These are phyloP conservation scores for Dactylonectria estremocensis DNA, from an alignment of 2,329 filamentous ascomycete genomes.

Conservation along the genomic window DNA sequence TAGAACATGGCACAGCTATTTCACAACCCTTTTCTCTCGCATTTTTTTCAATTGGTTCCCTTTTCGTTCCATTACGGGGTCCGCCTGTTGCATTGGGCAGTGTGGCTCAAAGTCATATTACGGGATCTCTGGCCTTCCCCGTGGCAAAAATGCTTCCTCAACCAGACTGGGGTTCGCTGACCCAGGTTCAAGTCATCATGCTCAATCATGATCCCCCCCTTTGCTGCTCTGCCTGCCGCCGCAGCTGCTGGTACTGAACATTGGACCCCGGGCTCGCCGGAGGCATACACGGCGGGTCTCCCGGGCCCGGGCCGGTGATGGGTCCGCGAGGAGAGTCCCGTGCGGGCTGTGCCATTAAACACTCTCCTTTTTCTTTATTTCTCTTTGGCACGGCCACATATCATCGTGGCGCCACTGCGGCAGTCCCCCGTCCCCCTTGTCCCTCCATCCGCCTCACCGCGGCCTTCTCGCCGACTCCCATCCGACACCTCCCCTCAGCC, in stretches of 20 bases:
- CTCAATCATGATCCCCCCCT: neutral
- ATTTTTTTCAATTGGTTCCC: no score
- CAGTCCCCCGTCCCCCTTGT: constrained; percentile 21
- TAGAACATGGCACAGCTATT: no score
- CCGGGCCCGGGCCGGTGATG: constrained; percentile 26
- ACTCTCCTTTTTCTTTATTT: constrained; percentile 31
- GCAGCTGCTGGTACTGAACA: neutral
- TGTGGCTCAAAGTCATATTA: no score
- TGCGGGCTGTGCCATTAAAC: constrained; percentile 23
- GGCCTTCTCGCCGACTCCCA: constrained; percentile 16
- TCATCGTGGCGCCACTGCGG: constrained; percentile 29
- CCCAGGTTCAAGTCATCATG: neutral
- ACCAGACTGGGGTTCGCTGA: neutral
- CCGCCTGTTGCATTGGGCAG: no score
- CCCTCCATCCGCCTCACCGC: neutral
- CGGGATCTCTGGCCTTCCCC: no score
- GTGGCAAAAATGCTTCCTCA: no score
- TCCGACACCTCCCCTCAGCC: constrained; percentile 12
- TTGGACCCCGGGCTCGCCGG: neutral
- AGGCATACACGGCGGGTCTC: constrained; percentile 26
- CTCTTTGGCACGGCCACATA: constrained; percentile 15
- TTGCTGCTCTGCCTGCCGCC: no score
- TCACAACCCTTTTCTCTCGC: no score
- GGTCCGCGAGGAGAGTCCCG: constrained; percentile 22
- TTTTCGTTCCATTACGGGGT: no score